A percentile compares a stretch with the other conserved stretches of the same genome.
Conservation (phyloP, 441 rosid genomes). For the Erodium moschatum region DNA sequence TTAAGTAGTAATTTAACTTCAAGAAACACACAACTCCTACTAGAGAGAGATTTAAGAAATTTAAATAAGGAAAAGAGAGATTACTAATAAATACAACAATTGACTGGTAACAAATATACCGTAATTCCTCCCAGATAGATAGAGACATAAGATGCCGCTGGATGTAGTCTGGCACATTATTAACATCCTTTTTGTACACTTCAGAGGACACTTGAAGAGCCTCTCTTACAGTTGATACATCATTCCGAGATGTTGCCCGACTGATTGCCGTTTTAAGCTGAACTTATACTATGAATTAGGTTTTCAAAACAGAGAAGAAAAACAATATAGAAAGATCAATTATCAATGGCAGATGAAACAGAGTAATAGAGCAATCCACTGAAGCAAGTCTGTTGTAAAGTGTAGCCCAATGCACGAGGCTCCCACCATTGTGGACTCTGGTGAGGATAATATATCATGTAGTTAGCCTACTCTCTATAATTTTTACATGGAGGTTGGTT, state of each 20-base stretch:
- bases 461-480: background rate
- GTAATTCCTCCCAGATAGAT: conserved; percentile 92
- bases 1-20: background rate
- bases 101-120: conserved; percentile 37
- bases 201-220: conserved; percentile 98
- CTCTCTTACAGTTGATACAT: conserved; percentile 72
- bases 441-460: background rate
- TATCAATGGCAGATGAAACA: conserved; percentile 14
- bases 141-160: conserved; percentile 92
- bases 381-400: background rate
- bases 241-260: conserved; percentile 91
- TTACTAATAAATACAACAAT: conserved; percentile 6
- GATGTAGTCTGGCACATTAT: conserved; percentile 80
- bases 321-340: background rate
- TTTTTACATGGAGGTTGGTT: background rate
- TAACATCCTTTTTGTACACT: conserved; percentile 82
- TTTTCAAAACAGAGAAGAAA: background rate
- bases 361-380: conserved; percentile 5
- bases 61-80: background rate
- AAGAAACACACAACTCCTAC: background rate
- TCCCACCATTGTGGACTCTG: background rate
- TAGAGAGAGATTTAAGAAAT: background rate
- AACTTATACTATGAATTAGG: conserved; percentile 9
- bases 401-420: background rate
- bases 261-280: conserved; percentile 93